Conservation (phyloP, 768 basidiomycete genomes). For the Tricholoma hemisulphureum region DNA sequence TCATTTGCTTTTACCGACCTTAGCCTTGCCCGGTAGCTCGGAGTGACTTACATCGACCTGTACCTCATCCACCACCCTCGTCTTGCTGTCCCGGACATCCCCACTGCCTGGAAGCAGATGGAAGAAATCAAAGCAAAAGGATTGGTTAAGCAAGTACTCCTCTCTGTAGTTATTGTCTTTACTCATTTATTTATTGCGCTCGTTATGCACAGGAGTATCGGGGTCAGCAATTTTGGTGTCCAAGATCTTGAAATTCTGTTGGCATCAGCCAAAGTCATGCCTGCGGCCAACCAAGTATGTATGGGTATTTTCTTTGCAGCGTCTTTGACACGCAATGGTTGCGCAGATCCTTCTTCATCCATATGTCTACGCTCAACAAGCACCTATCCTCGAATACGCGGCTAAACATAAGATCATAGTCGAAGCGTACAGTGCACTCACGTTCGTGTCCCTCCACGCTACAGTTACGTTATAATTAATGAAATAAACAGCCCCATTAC, state of each 20-base stretch:
- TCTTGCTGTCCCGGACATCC: constrained; percentile 55
- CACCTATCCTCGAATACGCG: constrained; percentile 56
- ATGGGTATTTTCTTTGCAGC: neutral
- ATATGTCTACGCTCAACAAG: constrained; percentile 58
- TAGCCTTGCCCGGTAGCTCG: constrained; percentile 42
- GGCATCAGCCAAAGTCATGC: constrained; percentile 58
- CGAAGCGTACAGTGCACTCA: constrained; percentile 71
- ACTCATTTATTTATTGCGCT: neutral
- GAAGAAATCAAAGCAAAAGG: constrained; percentile 58
- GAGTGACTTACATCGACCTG: constrained; percentile 62
- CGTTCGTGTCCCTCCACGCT: constrained; percentile 35
- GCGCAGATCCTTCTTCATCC: constrained; percentile 66
- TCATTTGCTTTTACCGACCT: neutral
- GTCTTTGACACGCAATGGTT: neutral
- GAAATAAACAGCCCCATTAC: constrained; percentile 63
- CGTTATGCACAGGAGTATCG: constrained; percentile 53
- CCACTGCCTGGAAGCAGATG: constrained; percentile 62
- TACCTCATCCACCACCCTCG: constrained; percentile 67
- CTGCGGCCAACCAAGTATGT: constrained; percentile 65
- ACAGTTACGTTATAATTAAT: too few species aligned
- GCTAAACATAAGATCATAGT: constrained; percentile 58
- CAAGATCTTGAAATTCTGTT: constrained; percentile 54
- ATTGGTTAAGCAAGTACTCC: constrained; percentile 47
- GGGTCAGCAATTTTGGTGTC: constrained; percentile 67
- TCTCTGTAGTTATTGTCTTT: neutral